phyloP scores from a whole-genome alignment of 495 filamentous ascomycete species.

The Platismatia glauca region DNA sequence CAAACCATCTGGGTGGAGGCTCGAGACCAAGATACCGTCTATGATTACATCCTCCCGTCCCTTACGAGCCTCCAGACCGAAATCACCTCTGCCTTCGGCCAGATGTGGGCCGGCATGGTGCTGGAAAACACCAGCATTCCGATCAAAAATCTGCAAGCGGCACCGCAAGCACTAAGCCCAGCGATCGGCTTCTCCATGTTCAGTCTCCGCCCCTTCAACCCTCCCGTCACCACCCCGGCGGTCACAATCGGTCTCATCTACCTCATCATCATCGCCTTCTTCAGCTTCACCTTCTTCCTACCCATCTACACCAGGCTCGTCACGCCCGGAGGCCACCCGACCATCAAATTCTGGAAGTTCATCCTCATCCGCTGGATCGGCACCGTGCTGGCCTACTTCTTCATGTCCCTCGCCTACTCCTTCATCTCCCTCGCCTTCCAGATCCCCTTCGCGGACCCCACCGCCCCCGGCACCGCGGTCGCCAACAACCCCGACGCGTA shows the following conservation, averaged over 20 bases:
- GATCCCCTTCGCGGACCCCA: conserved; percentile 47
- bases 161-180: conserved; percentile 53
- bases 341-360: conserved; percentile 52
- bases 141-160: conserved; percentile 35
- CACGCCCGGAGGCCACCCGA: conserved; percentile 43
- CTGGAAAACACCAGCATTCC: conserved; percentile 32
- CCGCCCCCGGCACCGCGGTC: conserved; percentile 36
- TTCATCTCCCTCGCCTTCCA: conserved; percentile 57
- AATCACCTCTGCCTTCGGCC: conserved; percentile 43
- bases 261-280: conserved; percentile 65
- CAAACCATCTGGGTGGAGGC: conserved; percentile 51
- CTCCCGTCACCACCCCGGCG: conserved; percentile 47
- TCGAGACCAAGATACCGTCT: conserved; percentile 47
- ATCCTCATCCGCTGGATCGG: conserved; percentile 52
- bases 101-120: conserved; percentile 42
- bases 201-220: conserved; percentile 56
- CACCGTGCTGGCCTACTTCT: conserved; percentile 55
- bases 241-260: conserved; percentile 62
- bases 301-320: conserved; percentile 55
- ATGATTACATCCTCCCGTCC: conserved; percentile 45
- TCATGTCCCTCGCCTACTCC: conserved; percentile 59
- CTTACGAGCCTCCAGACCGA: conserved; percentile 37
- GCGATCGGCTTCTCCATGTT: conserved; percentile 52
- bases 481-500: conserved; percentile 48
- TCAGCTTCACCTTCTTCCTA: conserved; percentile 62